Evolutionary conservation across 2,329 filamentous ascomycete genomes (phyloP).

Genomic region (Tolypocladium nubicola): DNA sequence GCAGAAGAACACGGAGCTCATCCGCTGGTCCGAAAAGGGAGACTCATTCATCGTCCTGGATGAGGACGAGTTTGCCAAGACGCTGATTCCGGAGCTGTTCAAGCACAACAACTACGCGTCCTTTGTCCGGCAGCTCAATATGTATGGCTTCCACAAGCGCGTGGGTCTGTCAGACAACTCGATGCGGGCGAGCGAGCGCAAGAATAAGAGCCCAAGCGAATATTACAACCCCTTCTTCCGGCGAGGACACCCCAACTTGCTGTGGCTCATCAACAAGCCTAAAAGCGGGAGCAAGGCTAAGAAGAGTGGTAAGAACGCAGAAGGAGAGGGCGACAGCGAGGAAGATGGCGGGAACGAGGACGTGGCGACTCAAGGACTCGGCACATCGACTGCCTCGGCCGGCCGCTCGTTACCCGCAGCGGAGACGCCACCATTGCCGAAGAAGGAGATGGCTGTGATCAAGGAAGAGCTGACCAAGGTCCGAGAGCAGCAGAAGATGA

Average conservation of each 20-base stretch:
- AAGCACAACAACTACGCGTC: constrained; percentile 99
- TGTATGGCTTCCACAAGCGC: constrained; percentile 97
- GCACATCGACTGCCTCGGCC: constrained; percentile 9
- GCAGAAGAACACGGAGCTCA: constrained; percentile 84
- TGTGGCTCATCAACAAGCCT: constrained; percentile 95
- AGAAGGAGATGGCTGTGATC: constrained; percentile 68
- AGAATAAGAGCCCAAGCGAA: constrained; percentile 96
- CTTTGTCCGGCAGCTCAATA: constrained; percentile 90
- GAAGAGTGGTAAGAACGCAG: constrained; percentile 54
- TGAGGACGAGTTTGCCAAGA: constrained; percentile 97
- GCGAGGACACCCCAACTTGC: constrained; percentile 78
- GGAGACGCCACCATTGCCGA: constrained; percentile 39
- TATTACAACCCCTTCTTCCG: constrained; percentile 97
- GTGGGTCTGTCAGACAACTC: constrained; percentile 92
- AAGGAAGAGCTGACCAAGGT: constrained; percentile 73
- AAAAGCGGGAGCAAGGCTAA: constrained; percentile 57
- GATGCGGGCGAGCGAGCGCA: constrained; percentile 92
- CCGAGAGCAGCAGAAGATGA: constrained; percentile 76
- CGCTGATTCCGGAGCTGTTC: constrained; percentile 92
- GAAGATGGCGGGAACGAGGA: constrained; percentile 36
- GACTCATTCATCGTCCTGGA: constrained; percentile 95
- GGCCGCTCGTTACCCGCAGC: constrained; percentile 27
- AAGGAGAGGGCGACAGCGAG: constrained; percentile 55
- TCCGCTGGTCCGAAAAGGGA: constrained; percentile 93
- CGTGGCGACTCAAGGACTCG: constrained; percentile 10